These are phyloP conservation scores for Metschnikowia continentalis DNA, from an alignment of 805 yeast genomes.

Conservation along the genomic window DNA sequence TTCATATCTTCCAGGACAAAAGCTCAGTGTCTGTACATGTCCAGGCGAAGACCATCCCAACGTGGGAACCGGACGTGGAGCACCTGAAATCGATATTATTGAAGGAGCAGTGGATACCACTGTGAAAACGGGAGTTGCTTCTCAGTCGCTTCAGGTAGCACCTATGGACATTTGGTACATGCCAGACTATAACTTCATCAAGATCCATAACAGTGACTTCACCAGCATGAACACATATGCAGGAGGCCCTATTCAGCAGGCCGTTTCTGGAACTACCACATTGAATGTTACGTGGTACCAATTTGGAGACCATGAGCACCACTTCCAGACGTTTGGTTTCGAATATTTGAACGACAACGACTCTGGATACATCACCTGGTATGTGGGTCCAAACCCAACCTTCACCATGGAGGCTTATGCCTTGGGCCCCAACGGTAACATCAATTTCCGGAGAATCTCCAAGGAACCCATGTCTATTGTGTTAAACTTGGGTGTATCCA, in stretches of 20 bases:
- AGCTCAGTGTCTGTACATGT: slow-evolving; percentile 31
- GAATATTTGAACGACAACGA: slow-evolving; percentile 30
- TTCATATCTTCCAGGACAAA: slow-evolving; percentile 36
- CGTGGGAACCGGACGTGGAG: slow-evolving; percentile 36
- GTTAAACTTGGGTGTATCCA: slow-evolving; percentile 85
- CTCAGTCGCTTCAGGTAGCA: slow-evolving; percentile 42
- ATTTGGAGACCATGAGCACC: slow-evolving; percentile 13
- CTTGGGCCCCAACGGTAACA: slow-evolving; percentile 85
- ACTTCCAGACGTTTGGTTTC: slow-evolving; percentile 32
- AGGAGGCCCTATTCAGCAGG: slow-evolving; percentile 39
- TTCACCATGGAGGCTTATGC: slow-evolving; percentile 70
- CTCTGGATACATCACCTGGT: slow-evolving; percentile 35
- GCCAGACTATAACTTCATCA: slow-evolving; percentile 36
- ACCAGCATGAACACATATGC: slow-evolving; percentile 36
- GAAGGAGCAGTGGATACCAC: slow-evolving; percentile 20
- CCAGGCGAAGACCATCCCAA: slow-evolving; percentile 36
- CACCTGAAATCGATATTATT: slow-evolving; percentile 29
- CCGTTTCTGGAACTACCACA: slow-evolving; percentile 34
- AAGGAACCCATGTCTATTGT: slow-evolving; percentile 92
- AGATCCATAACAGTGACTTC: slow-evolving; percentile 22
- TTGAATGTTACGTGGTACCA: slow-evolving; percentile 37
- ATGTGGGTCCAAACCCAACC: slow-evolving; percentile 48
- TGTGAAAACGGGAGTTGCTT: slow-evolving; percentile 19
- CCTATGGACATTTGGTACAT: slow-evolving; percentile 43
- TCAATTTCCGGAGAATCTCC: slow-evolving; percentile 75